Evolutionary conservation across 768 basidiomycete genomes (phyloP).

Genomic region (Crassisporium funariophilum): DNA sequence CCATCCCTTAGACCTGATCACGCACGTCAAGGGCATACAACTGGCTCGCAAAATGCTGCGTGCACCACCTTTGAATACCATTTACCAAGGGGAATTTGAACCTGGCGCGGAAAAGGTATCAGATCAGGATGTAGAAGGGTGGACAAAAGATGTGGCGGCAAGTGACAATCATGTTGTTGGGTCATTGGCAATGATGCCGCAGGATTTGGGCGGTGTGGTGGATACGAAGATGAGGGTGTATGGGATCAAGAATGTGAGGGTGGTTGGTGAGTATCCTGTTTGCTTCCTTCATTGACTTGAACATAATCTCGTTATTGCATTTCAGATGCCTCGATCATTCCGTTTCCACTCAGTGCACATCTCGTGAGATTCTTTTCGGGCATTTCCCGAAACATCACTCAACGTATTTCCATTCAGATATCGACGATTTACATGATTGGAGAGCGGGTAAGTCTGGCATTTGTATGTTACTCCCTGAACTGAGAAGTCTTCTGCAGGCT

Average conservation of each 20-base stretch:
- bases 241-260: constrained; percentile 36
- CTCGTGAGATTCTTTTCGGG: constrained; percentile 19
- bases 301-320: neutral
- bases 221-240: constrained; percentile 37
- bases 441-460: neutral
- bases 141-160: constrained; percentile 26
- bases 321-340: constrained; percentile 35
- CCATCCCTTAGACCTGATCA: constrained; percentile 32
- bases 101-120: constrained; percentile 25
- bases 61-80: constrained; percentile 29
- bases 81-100: constrained; percentile 33
- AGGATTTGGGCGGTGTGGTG: constrained; percentile 39
- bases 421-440: neutral
- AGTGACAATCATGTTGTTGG: constrained; percentile 39
- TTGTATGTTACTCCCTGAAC: neutral
- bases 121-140: constrained; percentile 24
- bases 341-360: constrained; percentile 35
- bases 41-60: constrained; percentile 31
- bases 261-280: constrained; percentile 27
- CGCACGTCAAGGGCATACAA: constrained; percentile 34
- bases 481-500: no score
- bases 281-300: neutral
- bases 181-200: constrained; percentile 43
- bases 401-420: neutral
- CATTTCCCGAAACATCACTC: neutral